These are phyloP conservation scores for Geotrichum aggregatum DNA, from an alignment of 1,139 yeast species.

Conservation along the genomic window DNA sequence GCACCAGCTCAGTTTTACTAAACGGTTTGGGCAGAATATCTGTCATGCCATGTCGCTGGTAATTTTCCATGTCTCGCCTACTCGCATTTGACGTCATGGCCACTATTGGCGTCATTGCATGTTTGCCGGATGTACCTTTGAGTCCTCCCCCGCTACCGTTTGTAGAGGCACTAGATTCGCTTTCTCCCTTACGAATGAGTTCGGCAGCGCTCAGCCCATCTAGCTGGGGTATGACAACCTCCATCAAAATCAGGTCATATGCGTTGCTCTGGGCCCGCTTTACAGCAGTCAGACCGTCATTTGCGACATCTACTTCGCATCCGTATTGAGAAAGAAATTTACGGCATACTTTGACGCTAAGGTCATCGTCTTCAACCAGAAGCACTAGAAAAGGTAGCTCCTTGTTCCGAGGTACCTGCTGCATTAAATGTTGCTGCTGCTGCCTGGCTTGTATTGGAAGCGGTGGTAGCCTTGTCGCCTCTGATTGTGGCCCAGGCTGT, in stretches of 20 bases:
- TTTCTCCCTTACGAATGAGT: constrained; percentile 79
- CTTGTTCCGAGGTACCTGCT: not conserved
- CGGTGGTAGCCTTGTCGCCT: not conserved
- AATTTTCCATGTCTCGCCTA: constrained; percentile 32
- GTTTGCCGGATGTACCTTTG: not conserved
- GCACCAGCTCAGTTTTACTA: constrained; percentile 74
- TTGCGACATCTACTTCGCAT: constrained; percentile 86
- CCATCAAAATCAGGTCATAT: constrained; percentile 88
- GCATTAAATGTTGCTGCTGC: not conserved
- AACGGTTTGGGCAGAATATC: constrained; percentile 91
- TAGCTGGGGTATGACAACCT: constrained; percentile 87
- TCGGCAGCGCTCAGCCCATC: constrained; percentile 94
- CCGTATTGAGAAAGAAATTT: constrained; percentile 83
- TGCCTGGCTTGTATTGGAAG: not conserved
- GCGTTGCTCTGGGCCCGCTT: constrained; percentile 58
- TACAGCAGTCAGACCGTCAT: constrained; percentile 88
- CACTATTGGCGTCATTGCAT: constrained; percentile 73
- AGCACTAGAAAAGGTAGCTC: constrained; percentile 43
- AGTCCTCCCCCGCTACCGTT: not conserved
- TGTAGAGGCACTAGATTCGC: no score
- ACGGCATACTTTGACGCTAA: constrained; percentile 50
- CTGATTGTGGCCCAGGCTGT: no score
- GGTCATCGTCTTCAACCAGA: constrained; percentile 81
- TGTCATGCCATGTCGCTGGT: constrained; percentile 84
- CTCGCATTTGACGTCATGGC: constrained; percentile 80